Evolutionary conservation across 2,329 filamentous ascomycete species (phyloP), one percentile per base, ranked within the genome.

Genomic region (Anthostomella pinea): DNA sequence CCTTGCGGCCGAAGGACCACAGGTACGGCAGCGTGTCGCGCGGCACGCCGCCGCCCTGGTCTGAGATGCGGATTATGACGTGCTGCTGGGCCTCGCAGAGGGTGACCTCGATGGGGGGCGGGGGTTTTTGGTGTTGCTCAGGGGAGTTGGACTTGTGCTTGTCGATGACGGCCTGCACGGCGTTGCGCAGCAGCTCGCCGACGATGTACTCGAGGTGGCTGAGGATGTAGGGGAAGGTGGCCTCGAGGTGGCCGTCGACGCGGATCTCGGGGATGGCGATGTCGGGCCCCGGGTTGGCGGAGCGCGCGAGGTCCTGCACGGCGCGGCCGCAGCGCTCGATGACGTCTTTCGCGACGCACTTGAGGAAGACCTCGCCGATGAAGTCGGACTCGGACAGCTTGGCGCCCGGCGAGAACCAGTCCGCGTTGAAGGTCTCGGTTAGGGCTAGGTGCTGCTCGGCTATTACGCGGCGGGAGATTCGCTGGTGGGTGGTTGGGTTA

Each of bases 1-100:
- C 91, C 65, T 97, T 97, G 64, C n/a, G n/a, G n/a, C 83, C 89
- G 61, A 98, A 98, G 17, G 89, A 95, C 93, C 94, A 98, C 5
- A 98, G 74, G 58, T 94, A 85, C 0, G 91, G 90, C 15, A 96
- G 69, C 40, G 91, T 79, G 27, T 93, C 87, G 31, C 82, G 79
- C 1, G 89, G 83, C 35, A 98, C 87, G 22, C 94, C 93, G 44
- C 94, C 93, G 31, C 91, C 93, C 59, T 89, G 89, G 58, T 98
- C 94, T 0, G 90, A 97, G 27, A 98, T 87, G 26, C 93, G 81
- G 62, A 98, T 90, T 47, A 96, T 96, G 54, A 97, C 88, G 66
- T 97, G 89, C 60, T 97, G 88, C 21, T 85, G 80, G 3, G 90
- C 87, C 66, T 97, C 91, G 65, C 91, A 97, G 47, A 98, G 85